These are phyloP conservation scores for Trifolium pratense DNA, from an alignment of 306 rosid species.

Conservation along the genomic window DNA sequence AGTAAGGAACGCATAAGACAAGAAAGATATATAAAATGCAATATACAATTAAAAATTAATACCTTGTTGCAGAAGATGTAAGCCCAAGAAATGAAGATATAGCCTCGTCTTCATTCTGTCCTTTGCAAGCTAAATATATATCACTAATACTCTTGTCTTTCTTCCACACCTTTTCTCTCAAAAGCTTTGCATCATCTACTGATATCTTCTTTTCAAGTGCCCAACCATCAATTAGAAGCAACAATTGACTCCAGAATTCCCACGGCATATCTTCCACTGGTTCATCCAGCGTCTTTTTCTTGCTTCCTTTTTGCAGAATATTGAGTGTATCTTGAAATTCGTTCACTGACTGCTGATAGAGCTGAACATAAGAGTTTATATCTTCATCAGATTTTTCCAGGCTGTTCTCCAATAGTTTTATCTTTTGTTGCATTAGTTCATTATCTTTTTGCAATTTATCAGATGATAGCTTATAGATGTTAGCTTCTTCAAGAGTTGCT, in stretches of 20 bases:
- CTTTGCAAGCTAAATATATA: constrained; percentile 69
- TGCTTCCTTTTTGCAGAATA: constrained; percentile 79
- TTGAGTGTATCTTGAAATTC: constrained; percentile 81
- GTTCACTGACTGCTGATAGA: constrained; percentile 83
- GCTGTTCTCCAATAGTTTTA: constrained; percentile 73
- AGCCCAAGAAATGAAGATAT: constrained; percentile 74
- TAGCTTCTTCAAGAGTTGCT: constrained; percentile 77
- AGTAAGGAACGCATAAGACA: constrained; percentile 55
- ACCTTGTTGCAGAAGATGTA: constrained; percentile 66
- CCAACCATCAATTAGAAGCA: constrained; percentile 95
- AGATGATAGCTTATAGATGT: constrained; percentile 66
- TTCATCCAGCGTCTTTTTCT: constrained; percentile 60
- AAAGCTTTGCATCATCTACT: constrained; percentile 62
- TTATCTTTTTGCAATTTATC: constrained; percentile 70
- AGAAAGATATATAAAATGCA: constrained; percentile 29
- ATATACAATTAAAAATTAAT: constrained; percentile 42
- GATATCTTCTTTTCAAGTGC: constrained; percentile 78
- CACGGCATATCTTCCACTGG: constrained; percentile 88
- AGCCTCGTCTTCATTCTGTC: constrained; percentile 63
- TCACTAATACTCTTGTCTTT: constrained; percentile 67
- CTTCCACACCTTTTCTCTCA: constrained; percentile 89
- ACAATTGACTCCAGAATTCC: constrained; percentile 91
- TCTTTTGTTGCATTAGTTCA: constrained; percentile 78
- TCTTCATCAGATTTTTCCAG: constrained; percentile 88
- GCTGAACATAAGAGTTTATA: constrained; percentile 69